phyloP scores from a whole-genome alignment of 345 rosid genomes.

The Aethionema arabicum region DNA sequence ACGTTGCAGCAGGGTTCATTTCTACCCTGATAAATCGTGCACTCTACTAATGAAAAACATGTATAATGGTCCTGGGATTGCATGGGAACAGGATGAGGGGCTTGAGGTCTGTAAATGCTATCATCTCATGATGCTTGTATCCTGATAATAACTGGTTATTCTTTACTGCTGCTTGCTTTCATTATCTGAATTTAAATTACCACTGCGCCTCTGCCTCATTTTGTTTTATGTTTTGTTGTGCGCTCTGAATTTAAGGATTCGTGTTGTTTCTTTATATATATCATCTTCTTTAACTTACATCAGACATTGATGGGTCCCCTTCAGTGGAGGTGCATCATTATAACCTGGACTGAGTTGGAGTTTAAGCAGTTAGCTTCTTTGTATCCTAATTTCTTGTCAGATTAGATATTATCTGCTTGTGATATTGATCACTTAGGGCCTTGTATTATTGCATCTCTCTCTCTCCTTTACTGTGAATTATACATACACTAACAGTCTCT shows the following conservation, averaged over 20 bases:
- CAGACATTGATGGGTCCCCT: slow-evolving; percentile 55
- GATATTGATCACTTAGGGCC: slow-evolving; percentile 6
- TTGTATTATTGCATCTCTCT: slow-evolving; percentile 5
- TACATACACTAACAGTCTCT: background rate
- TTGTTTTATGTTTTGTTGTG: slow-evolving; percentile 22
- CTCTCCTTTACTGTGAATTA: background rate
- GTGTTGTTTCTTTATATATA: slow-evolving; percentile 27
- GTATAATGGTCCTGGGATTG: slow-evolving; percentile 93
- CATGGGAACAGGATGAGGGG: slow-evolving; percentile 98
- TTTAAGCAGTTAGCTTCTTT: slow-evolving; percentile 40
- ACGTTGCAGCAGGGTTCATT: slow-evolving; percentile 96
- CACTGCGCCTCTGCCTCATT: slow-evolving; percentile 13
- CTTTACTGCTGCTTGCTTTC: background rate
- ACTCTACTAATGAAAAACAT: slow-evolving; percentile 89
- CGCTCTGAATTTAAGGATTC: slow-evolving; percentile 8
- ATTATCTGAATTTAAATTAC: background rate
- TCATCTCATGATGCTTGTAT: slow-evolving; percentile 73
- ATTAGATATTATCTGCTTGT: slow-evolving; percentile 20
- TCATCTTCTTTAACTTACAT: slow-evolving; percentile 56
- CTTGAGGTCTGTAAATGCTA: slow-evolving; percentile 97
- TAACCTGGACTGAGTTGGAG: slow-evolving; percentile 48
- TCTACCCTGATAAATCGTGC: slow-evolving; percentile 82
- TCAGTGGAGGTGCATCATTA: slow-evolving; percentile 52
- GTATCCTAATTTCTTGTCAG: slow-evolving; percentile 52
- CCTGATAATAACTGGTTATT: slow-evolving; percentile 50